Evolutionary conservation across 139 green algal species (phyloP).

Genomic region (Chlorella sp.): DNA sequence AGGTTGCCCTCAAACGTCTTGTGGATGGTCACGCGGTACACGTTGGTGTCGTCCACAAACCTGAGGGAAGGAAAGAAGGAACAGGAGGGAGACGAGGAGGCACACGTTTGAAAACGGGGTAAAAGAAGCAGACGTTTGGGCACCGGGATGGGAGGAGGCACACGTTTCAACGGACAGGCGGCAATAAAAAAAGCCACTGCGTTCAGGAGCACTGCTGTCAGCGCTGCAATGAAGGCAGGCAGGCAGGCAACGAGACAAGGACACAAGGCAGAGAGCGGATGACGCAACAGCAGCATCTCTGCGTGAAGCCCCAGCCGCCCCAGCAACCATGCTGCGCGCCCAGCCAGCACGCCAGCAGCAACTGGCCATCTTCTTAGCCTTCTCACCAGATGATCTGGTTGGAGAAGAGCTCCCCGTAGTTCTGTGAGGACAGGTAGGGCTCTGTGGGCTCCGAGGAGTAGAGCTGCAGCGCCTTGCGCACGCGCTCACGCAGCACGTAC

Average conservation of each 20-base stretch:
- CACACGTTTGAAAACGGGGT: no score
- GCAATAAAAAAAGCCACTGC: no score
- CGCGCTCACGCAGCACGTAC: conserved; percentile 98
- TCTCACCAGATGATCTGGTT: conserved; percentile 97
- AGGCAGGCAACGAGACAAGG: no score
- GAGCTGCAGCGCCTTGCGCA: conserved; percentile 98
- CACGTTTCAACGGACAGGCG: no score
- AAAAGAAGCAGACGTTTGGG: background rate
- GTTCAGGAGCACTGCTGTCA: no score
- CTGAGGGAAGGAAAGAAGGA: background rate
- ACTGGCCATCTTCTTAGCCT: background rate
- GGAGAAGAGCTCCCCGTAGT: conserved; percentile 99
- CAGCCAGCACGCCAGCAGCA: no score
- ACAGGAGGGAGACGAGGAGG: background rate
- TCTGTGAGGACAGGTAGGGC: conserved; percentile 97
- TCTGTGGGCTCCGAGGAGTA: conserved; percentile 98
- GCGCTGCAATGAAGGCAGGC: no score
- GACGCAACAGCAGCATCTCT: no score
- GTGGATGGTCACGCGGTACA: conserved; percentile 99
- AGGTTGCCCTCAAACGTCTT: conserved; percentile 99
- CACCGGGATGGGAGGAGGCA: background rate
- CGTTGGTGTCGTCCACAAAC: conserved; percentile 99
- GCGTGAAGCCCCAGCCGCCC: no score
- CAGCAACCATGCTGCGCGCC: no score
- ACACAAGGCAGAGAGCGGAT: no score